Percentiles rank a stretch among this genome's conserved stretches.
phyloP scores from a whole-genome alignment of 1,284 basidiomycete species.

The Rhodotorula sp. region DNA sequence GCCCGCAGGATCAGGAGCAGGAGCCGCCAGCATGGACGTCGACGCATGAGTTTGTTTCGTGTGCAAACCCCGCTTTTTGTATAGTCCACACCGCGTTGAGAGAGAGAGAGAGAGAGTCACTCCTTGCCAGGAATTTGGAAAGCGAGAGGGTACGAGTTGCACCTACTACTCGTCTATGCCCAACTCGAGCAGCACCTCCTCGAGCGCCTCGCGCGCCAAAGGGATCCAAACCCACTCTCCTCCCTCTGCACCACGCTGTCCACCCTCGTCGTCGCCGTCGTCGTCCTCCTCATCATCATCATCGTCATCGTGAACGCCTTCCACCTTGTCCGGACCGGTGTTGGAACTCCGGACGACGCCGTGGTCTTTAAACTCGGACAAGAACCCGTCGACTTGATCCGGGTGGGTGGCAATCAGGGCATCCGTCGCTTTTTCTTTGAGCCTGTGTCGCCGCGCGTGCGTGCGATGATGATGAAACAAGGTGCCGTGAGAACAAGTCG shows the following conservation, averaged over 20 bases:
- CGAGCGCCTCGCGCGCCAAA: conserved; percentile 62
- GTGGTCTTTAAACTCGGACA: conserved; percentile 88
- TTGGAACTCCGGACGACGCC: conserved; percentile 63
- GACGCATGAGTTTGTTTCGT: background rate
- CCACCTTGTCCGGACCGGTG: conserved; percentile 39
- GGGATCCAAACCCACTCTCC: conserved; percentile 70
- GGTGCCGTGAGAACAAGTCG: background rate
- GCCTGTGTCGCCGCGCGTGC: background rate
- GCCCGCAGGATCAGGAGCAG: background rate
- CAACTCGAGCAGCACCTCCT: conserved; percentile 55
- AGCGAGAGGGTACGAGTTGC: background rate
- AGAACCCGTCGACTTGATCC: conserved; percentile 70
- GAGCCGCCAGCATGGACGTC: background rate
- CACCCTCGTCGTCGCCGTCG: conserved; percentile 43
- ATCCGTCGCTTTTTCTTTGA: conserved; percentile 59
- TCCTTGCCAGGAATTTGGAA: background rate
- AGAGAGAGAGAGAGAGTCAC: background rate
- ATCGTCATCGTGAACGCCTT: conserved; percentile 48
- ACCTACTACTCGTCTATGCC: conserved; percentile 20
- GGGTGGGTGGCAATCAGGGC: conserved; percentile 84
- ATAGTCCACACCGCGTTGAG: background rate
- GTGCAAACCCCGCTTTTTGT: background rate
- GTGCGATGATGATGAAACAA: too few relatives aligned
- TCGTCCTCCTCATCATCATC: conserved; percentile 47
- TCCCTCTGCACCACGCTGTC: conserved; percentile 7